Conservation (phyloP, 768 basidiomycete genomes). For the Boletus rufocinnamomeus region DNA sequence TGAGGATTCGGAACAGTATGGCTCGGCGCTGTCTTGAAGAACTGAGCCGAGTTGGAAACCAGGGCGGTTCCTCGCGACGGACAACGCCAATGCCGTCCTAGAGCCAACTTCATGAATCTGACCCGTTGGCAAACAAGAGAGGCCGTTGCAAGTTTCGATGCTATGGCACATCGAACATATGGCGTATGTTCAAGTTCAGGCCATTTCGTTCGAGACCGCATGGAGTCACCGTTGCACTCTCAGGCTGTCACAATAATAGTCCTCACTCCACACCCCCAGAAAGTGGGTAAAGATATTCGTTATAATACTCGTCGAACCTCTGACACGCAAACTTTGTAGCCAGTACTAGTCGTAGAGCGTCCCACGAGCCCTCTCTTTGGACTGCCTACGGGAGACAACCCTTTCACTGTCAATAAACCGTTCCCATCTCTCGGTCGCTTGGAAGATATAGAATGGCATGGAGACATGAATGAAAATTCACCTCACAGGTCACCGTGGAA, state of each 20-base stretch:
- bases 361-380: background rate
- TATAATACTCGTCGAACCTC: background rate
- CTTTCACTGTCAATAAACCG: background rate
- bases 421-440: background rate
- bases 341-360: background rate
- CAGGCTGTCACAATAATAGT: background rate
- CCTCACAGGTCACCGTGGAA: background rate
- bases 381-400: background rate
- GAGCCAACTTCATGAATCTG: slow-evolving; percentile 20
- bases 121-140: slow-evolving; percentile 1
- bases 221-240: background rate
- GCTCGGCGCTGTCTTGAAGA: slow-evolving; percentile 5
- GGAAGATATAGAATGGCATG: background rate
- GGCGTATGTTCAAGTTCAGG: slow-evolving; percentile 1
- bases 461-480: background rate
- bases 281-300: background rate
- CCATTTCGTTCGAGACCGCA: slow-evolving; percentile 4
- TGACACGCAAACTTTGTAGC: background rate
- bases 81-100: slow-evolving; percentile 17
- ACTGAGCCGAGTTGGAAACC: slow-evolving; percentile 16
- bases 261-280: background rate
- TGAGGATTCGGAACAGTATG: background rate
- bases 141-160: slow-evolving; percentile 1
- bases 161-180: slow-evolving; percentile 15
- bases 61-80: slow-evolving; percentile 13